These are phyloP conservation scores for Stevia rebaudiana DNA, from an alignment of 140 eudicot genomes.

Conservation along the genomic window DNA sequence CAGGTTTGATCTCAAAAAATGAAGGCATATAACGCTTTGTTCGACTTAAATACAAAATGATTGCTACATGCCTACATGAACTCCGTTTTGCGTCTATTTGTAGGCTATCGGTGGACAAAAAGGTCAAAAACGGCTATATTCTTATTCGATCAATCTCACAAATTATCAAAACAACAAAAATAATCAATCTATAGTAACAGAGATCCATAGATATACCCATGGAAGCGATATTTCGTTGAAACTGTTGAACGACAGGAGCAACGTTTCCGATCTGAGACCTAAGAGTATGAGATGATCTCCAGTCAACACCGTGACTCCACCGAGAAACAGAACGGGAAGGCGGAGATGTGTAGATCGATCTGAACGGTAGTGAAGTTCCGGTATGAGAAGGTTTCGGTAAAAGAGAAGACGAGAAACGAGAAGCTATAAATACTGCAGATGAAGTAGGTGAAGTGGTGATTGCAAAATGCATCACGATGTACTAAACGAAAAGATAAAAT, in stretches of 20 bases:
- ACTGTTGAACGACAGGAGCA: conserved; percentile 35
- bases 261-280: conserved; percentile 57
- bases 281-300: conserved; percentile 47
- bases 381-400: conserved; percentile 23
- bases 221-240: conserved; percentile 57
- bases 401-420: conserved; percentile 30
- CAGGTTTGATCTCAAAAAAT: conserved; percentile 1
- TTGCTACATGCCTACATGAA: neutral
- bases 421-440: conserved; percentile 26
- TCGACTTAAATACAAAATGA: neutral
- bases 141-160: neutral
- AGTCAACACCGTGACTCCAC: conserved; percentile 59
- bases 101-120: neutral
- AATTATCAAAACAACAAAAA: conserved; percentile 3
- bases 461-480: conserved; percentile 32
- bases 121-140: conserved; percentile 5
- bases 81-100: neutral
- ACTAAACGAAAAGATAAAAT: neutral
- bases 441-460: conserved; percentile 41
- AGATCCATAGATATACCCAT: conserved; percentile 47
- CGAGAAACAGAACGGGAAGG: conserved; percentile 32
- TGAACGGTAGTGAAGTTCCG: conserved; percentile 12
- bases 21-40: neutral
- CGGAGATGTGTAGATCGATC: conserved; percentile 25
- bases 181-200: neutral